Percentiles rank a stretch among this genome's conserved stretches.
phyloP scores from a whole-genome alignment of 2,329 filamentous ascomycete species.

The Hirsutella minnesotensis region DNA sequence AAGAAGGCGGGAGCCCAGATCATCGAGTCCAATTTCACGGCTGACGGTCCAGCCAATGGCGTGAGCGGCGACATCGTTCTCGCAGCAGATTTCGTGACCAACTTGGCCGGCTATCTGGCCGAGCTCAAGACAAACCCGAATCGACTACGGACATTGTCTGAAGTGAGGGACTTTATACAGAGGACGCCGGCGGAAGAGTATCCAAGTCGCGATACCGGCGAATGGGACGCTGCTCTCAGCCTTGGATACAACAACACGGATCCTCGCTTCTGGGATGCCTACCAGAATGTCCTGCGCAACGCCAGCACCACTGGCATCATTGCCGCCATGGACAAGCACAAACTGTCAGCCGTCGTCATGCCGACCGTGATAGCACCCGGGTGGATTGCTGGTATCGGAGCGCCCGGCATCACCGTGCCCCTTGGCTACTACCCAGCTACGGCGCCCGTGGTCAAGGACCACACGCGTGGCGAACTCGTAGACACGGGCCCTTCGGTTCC shows the following conservation, averaged over 20 bases:
- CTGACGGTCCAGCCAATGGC: background rate
- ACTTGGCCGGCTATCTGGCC: slow-evolving; percentile 43
- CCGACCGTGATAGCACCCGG: slow-evolving; percentile 29
- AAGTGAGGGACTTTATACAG: slow-evolving; percentile 45
- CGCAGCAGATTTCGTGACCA: slow-evolving; percentile 45
- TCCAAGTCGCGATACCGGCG: slow-evolving; percentile 43
- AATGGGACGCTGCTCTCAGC: slow-evolving; percentile 41
- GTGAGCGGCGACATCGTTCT: slow-evolving; percentile 27
- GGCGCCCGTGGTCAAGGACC: background rate
- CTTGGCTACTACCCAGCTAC: slow-evolving; percentile 18
- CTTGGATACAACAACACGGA: slow-evolving; percentile 43
- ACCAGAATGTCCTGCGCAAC: slow-evolving; percentile 36
- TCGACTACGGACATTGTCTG: slow-evolving; percentile 37
- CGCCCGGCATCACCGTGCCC: slow-evolving; percentile 45
- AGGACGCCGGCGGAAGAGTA: slow-evolving; percentile 41
- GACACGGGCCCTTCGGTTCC: slow-evolving; percentile 5
- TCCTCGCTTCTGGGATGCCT: slow-evolving; percentile 36
- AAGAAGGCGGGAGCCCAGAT: slow-evolving; percentile 44
- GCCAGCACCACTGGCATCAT: slow-evolving; percentile 49
- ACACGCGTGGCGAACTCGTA: background rate
- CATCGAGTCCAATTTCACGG: slow-evolving; percentile 36
- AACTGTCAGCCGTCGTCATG: slow-evolving; percentile 47
- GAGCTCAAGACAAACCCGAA: slow-evolving; percentile 41
- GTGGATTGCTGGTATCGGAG: slow-evolving; percentile 11
- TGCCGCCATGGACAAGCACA: slow-evolving; percentile 41